A percentile compares a stretch with the other conserved stretches of the same genome.
These are phyloP conservation scores for Ophiobolus disseminans DNA, from an alignment of 2,329 filamentous ascomycete genomes.

Conservation along the genomic window DNA sequence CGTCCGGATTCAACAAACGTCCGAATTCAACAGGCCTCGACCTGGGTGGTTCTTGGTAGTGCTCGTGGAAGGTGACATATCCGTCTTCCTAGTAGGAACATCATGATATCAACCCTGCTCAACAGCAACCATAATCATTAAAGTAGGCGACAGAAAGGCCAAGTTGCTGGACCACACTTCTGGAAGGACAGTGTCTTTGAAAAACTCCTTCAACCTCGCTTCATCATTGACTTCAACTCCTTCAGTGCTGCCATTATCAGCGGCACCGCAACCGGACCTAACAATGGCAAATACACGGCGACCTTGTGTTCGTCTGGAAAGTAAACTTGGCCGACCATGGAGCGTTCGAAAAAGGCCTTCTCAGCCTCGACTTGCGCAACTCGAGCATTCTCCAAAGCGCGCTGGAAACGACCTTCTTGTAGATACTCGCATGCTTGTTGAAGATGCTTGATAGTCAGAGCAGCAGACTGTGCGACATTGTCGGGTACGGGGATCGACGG, in stretches of 20 bases:
- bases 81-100: too few species aligned
- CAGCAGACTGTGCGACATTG: constrained; percentile 84
- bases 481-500: constrained; percentile 90
- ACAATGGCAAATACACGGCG: constrained; percentile 88
- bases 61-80: too few species aligned
- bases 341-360: constrained; percentile 96
- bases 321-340: constrained; percentile 98
- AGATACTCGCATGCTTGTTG: constrained; percentile 77
- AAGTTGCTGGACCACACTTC: too few species aligned
- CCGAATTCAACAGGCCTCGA: too few species aligned
- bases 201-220: constrained; percentile 20
- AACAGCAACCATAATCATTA: too few species aligned
- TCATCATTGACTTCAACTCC: constrained; percentile 58
- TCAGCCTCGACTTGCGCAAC: constrained; percentile 90
- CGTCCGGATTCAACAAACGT: too few species aligned
- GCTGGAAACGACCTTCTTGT: constrained; percentile 64
- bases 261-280: constrained; percentile 91
- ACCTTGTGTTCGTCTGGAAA: constrained; percentile 99
- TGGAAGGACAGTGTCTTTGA: too few species aligned
- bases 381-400: constrained; percentile 78
- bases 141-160: too few species aligned
- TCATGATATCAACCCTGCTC: too few species aligned
- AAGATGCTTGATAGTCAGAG: constrained; percentile 79
- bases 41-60: too few species aligned
- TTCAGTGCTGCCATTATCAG: constrained; percentile 83